Conservation (phyloP, 768 basidiomycete genomes). For the Lactarius deliciosus region DNA sequence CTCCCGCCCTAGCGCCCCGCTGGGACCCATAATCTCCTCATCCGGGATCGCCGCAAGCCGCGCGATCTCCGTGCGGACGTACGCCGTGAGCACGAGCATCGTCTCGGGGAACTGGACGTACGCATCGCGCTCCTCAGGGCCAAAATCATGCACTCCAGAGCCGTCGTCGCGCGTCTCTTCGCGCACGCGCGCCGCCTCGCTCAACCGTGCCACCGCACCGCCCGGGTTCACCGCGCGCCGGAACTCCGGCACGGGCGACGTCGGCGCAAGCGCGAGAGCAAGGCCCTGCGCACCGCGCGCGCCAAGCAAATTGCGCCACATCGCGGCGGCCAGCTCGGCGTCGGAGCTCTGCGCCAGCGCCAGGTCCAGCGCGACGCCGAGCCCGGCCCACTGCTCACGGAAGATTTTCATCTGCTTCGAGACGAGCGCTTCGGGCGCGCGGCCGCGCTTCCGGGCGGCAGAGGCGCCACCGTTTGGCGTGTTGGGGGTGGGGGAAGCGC, state of each 20-base stretch:
- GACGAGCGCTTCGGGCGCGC: conserved; percentile 76
- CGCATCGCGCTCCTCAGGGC: conserved; percentile 55
- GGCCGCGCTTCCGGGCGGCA: conserved; percentile 34
- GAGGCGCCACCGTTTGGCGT: not conserved
- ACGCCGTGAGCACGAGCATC: conserved; percentile 62
- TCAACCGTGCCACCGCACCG: conserved; percentile 61
- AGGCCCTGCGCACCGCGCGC: conserved; percentile 79
- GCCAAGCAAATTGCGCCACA: conserved; percentile 92
- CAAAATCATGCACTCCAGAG: conserved; percentile 72
- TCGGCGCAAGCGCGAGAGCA: conserved; percentile 32
- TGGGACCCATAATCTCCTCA: conserved; percentile 17
- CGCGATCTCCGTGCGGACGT: conserved; percentile 24
- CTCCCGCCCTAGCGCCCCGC: conserved; percentile 23
- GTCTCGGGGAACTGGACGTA: conserved; percentile 74
- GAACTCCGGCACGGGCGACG: conserved; percentile 39
- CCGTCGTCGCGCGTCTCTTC: conserved; percentile 65
- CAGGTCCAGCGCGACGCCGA: conserved; percentile 76
- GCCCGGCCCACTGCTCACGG: conserved; percentile 88
- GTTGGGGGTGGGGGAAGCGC: not conserved
- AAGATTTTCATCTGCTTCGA: conserved; percentile 88
- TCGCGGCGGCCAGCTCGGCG: conserved; percentile 76
- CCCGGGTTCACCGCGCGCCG: conserved; percentile 69
- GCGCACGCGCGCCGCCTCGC: conserved; percentile 46
- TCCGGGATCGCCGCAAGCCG: conserved; percentile 24
- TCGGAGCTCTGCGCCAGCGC: conserved; percentile 68